These are phyloP conservation scores for Drechslera avenae DNA, from an alignment of 2,329 filamentous ascomycete genomes.

Conservation along the genomic window DNA sequence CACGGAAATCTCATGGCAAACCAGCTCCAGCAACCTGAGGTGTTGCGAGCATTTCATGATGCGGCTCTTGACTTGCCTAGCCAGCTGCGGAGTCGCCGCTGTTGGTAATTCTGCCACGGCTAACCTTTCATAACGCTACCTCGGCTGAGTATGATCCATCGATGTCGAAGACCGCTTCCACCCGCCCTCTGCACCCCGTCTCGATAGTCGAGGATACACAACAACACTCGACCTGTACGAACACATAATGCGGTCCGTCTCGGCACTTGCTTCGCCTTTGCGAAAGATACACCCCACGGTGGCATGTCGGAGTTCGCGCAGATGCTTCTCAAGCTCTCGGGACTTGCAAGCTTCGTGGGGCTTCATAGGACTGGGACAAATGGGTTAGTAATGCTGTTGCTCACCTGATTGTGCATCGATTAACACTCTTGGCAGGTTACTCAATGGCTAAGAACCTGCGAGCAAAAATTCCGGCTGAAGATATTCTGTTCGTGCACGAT, in stretches of 20 bases:
- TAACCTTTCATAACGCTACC: slow-evolving; percentile 32
- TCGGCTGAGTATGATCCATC: slow-evolving; percentile 39
- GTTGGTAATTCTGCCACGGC: slow-evolving; percentile 6
- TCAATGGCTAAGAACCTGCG: slow-evolving; percentile 75
- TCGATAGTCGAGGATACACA: slow-evolving; percentile 22
- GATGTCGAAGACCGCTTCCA: slow-evolving; percentile 42
- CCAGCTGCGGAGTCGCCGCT: slow-evolving; percentile 1
- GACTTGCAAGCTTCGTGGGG: slow-evolving; percentile 54
- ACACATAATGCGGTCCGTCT: slow-evolving; percentile 37
- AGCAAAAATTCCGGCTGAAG: slow-evolving; percentile 66
- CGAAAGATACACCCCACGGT: slow-evolving; percentile 26
- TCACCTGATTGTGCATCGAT: slow-evolving; percentile 27
- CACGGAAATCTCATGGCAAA: slow-evolving; percentile 9
- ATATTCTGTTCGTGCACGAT: slow-evolving; percentile 69
- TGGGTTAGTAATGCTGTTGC: slow-evolving; percentile 49
- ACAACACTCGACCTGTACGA: slow-evolving; percentile 21
- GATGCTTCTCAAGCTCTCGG: slow-evolving; percentile 53
- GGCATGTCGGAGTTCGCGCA: slow-evolving; percentile 33
- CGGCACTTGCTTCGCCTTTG: slow-evolving; percentile 37
- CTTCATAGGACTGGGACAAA: slow-evolving; percentile 57
- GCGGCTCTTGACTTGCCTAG: no score
- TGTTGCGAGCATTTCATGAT: neutral
- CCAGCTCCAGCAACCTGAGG: slow-evolving; percentile 6
- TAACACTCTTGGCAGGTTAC: slow-evolving; percentile 58
- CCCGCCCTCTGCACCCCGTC: slow-evolving; percentile 30